These are phyloP conservation scores for Saccharum officinarum DNA, from an alignment of 176 grass and related monocot species.

Conservation along the genomic window DNA sequence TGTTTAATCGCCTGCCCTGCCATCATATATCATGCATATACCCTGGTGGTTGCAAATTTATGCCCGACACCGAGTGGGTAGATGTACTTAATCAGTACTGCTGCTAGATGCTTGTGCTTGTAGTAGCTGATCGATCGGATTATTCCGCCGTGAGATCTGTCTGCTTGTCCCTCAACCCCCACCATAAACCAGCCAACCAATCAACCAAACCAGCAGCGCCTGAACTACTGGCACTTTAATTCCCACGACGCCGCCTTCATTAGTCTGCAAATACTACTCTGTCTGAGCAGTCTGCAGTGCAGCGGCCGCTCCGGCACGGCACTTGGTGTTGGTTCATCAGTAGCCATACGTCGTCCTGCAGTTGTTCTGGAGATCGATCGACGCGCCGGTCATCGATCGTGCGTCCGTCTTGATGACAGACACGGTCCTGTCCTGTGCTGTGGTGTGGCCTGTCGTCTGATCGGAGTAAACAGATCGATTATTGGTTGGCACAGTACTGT, in stretches of 20 bases:
- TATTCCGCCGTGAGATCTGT: background rate
- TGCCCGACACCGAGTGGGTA: slow-evolving; percentile 38
- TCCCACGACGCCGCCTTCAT: background rate
- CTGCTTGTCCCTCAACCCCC: background rate
- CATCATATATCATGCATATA: background rate
- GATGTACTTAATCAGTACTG: slow-evolving; percentile 33
- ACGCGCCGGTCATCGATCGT: background rate
- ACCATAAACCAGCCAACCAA: background rate
- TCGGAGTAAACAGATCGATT: background rate
- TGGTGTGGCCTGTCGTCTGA: no score
- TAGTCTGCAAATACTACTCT: slow-evolving; percentile 18
- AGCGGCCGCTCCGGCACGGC: no score
- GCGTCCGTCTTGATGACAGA: no score
- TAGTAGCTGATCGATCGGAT: background rate
- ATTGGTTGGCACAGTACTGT: background rate
- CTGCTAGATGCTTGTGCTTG: background rate
- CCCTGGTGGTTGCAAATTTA: slow-evolving; percentile 44
- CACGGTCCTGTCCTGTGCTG: no score
- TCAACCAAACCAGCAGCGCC: background rate
- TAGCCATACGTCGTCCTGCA: no score
- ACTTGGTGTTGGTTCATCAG: background rate
- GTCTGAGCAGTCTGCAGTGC: no score
- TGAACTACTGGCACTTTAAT: background rate
- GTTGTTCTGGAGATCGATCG: no score
- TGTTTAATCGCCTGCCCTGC: background rate